Conservation (phyloP, 306 rosid genomes). For the Boehmeria nivea region DNA sequence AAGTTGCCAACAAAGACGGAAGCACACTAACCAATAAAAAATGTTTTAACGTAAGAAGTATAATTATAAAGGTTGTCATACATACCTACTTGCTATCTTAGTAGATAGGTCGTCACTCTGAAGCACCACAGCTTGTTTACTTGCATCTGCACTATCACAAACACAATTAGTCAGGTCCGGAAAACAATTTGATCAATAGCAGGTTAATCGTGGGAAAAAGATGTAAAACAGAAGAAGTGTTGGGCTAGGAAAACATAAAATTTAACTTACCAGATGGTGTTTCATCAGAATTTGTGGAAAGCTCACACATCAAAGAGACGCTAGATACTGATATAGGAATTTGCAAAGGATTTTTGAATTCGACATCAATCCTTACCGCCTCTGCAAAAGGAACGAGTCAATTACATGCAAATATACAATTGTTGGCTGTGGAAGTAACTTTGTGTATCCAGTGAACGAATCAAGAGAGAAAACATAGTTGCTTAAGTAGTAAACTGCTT, state of each 20-base stretch:
- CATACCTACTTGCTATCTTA: slow-evolving; percentile 37
- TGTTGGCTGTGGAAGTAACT: too few species aligned
- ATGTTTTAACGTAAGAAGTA: background rate
- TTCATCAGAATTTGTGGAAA: slow-evolving; percentile 50
- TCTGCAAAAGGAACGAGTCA: slow-evolving; percentile 52
- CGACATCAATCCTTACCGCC: slow-evolving; percentile 73
- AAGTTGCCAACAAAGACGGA: background rate
- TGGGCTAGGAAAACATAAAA: slow-evolving; percentile 11
- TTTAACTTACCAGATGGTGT: slow-evolving; percentile 39
- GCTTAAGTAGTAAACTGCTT: too few species aligned
- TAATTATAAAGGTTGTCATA: background rate
- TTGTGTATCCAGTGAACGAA: too few species aligned
- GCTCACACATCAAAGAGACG: slow-evolving; percentile 69
- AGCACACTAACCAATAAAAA: background rate
- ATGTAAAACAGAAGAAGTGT: background rate
- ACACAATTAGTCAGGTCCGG: too few species aligned
- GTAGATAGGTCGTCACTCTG: slow-evolving; percentile 29
- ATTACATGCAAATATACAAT: background rate
- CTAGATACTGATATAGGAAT: slow-evolving; percentile 66
- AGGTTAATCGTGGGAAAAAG: background rate
- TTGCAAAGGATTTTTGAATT: slow-evolving; percentile 83
- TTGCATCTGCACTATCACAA: slow-evolving; percentile 45
- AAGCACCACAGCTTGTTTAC: slow-evolving; percentile 25
- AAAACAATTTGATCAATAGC: too few species aligned
- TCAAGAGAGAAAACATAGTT: too few species aligned